These are phyloP conservation scores for Quercus rubra DNA, from an alignment of 306 rosid genomes.

Conservation along the genomic window DNA sequence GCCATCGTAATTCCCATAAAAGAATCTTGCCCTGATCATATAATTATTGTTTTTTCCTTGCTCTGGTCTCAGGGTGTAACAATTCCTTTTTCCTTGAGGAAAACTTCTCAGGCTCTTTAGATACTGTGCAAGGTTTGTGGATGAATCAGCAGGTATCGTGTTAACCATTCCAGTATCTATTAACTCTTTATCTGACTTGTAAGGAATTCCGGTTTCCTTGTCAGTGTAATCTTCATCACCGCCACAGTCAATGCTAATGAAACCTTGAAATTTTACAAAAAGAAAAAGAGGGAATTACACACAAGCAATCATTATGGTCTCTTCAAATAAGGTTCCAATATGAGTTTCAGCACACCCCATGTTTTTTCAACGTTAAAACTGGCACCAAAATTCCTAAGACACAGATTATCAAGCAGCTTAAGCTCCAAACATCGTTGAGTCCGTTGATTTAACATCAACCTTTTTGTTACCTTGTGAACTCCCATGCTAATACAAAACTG, in stretches of 20 bases:
- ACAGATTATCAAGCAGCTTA: too few species aligned
- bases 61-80: constrained; percentile 40
- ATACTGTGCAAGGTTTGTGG: neutral
- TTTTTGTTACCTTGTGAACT: too few species aligned
- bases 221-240: constrained; percentile 12
- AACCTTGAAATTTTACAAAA: constrained; percentile 12
- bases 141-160: neutral
- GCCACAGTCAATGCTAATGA: constrained; percentile 47
- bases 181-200: constrained; percentile 22
- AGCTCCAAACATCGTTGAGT: too few species aligned
- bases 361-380: too few species aligned
- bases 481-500: too few species aligned
- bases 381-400: too few species aligned
- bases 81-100: constrained; percentile 38
- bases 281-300: neutral
- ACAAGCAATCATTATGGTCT: too few species aligned
- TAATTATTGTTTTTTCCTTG: constrained; percentile 26
- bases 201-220: neutral
- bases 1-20: constrained; percentile 41
- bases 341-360: too few species aligned
- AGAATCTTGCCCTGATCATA: constrained; percentile 36
- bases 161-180: constrained; percentile 22
- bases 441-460: too few species aligned
- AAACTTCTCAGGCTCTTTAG: constrained; percentile 38
- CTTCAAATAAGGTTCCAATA: too few species aligned